A percentile compares a stretch with the other conserved stretches of the same genome.
Evolutionary conservation across 2,329 filamentous ascomycete genomes (phyloP).

Genomic region (Acarospora socialis): DNA sequence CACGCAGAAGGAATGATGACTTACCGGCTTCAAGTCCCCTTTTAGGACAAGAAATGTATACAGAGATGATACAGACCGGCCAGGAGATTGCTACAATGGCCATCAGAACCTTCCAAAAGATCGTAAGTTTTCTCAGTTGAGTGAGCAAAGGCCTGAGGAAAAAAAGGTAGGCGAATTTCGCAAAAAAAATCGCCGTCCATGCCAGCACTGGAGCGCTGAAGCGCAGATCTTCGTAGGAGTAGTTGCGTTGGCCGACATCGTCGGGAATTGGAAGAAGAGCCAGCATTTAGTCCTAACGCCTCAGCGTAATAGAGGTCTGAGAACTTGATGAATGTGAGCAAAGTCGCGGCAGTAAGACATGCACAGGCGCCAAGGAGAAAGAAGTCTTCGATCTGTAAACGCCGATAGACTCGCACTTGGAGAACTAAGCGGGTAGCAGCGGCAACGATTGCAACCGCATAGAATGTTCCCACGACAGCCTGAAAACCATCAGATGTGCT

Average conservation of each 20-base stretch:
- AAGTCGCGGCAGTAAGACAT: constrained; percentile 5
- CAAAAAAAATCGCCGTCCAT: constrained; percentile 5
- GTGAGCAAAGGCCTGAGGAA: constrained; percentile 5
- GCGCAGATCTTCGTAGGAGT: background rate
- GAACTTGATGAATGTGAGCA: background rate
- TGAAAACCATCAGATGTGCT: too few relatives aligned
- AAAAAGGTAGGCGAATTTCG: constrained; percentile 5
- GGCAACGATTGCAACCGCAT: constrained; percentile 5
- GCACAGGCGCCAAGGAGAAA: constrained; percentile 6
- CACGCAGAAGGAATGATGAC: too few relatives aligned
- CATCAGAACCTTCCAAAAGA: too few relatives aligned
- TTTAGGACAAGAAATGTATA: too few relatives aligned
- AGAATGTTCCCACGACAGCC: constrained; percentile 4
- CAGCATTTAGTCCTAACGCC: background rate
- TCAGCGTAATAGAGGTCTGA: constrained; percentile 2
- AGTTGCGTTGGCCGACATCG: background rate
- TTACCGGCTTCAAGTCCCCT: too few relatives aligned
- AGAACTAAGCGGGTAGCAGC: constrained; percentile 4
- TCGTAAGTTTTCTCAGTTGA: constrained; percentile 4
- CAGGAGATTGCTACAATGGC: too few relatives aligned
- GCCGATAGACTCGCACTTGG: background rate
- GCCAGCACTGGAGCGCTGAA: constrained; percentile 1
- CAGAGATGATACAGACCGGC: too few relatives aligned
- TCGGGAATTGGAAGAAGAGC: constrained; percentile 1
- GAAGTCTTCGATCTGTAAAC: constrained; percentile 3